Percentiles rank a stretch among this genome's conserved stretches.
These are phyloP conservation scores for Erysiphe neolycopersici DNA, from an alignment of 2,329 filamentous ascomycete genomes.

Conservation along the genomic window DNA sequence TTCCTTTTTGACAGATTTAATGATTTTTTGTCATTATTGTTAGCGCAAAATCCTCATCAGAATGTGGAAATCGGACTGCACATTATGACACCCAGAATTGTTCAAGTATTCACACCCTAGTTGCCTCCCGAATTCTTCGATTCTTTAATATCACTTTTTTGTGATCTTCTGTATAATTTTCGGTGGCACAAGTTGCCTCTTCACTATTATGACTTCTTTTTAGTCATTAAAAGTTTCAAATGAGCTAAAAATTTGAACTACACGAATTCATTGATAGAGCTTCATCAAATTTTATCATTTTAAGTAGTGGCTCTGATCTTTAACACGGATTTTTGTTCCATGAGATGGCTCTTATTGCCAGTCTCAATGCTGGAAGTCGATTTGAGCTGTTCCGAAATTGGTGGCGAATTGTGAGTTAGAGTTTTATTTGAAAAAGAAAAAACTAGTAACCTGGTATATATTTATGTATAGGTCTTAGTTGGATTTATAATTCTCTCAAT, in stretches of 20 bases:
- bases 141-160: not conserved
- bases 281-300: not conserved
- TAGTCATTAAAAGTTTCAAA: not conserved
- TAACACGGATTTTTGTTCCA: not conserved
- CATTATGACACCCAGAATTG: not conserved
- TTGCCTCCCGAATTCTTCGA: not conserved
- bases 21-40: not conserved
- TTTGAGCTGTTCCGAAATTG: slow-evolving; percentile 6
- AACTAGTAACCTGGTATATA: slow-evolving; percentile 1
- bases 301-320: not conserved
- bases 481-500: slow-evolving; percentile 8
- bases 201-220: not conserved
- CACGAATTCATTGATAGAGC: not conserved
- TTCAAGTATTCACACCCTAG: not conserved
- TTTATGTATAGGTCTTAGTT: slow-evolving; percentile 7
- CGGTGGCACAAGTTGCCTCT: not conserved
- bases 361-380: slow-evolving; percentile 8
- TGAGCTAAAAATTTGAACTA: not conserved
- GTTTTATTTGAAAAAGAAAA: not conserved
- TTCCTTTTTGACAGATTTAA: not conserved
- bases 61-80: not conserved
- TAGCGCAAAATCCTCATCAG: not conserved
- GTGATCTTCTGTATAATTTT: not conserved
- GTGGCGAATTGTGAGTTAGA: slow-evolving; percentile 8
- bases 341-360: slow-evolving; percentile 7